These are phyloP conservation scores for Eutypella sp. DNA, from an alignment of 2,329 filamentous ascomycete genomes.

Conservation along the genomic window DNA sequence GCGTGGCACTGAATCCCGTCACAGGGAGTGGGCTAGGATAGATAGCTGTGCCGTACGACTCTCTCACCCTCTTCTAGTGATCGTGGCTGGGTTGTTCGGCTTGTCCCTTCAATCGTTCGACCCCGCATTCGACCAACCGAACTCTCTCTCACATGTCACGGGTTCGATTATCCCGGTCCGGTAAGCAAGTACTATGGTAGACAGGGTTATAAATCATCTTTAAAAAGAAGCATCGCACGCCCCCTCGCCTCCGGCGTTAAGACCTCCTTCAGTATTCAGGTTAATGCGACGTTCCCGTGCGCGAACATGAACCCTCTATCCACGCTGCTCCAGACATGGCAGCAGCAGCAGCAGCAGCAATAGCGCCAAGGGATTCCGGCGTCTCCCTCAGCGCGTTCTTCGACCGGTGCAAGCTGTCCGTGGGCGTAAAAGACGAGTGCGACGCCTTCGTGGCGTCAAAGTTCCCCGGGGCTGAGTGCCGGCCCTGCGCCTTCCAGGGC, in stretches of 20 bases:
- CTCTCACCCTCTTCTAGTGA: no score
- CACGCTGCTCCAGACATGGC: slow-evolving; percentile 12
- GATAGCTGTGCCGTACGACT: no score
- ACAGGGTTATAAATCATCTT: neutral
- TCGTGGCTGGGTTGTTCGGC: no score
- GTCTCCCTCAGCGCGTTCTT: slow-evolving; percentile 22
- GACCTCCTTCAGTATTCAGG: neutral
- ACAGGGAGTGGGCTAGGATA: no score
- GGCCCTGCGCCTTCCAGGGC: slow-evolving; percentile 37
- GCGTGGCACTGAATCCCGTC: no score
- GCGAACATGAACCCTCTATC: neutral
- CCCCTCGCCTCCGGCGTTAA: neutral
- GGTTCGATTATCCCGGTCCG: no score
- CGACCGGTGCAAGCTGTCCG: slow-evolving; percentile 22
- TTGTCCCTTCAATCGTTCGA: no score
- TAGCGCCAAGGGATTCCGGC: slow-evolving; percentile 21
- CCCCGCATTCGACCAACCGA: no score
- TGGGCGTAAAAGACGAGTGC: slow-evolving; percentile 21
- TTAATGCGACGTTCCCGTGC: no score
- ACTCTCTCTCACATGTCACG: no score
- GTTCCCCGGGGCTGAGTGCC: slow-evolving; percentile 27
- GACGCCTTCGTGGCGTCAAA: slow-evolving; percentile 27
- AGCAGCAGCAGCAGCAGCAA: no score
- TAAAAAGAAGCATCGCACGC: neutral
- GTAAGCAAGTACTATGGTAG: no score